Evolutionary conservation across 139 green algal species (phyloP), one percentile per base, ranked within the genome.

Genomic region (Coelastrella sp.): DNA sequence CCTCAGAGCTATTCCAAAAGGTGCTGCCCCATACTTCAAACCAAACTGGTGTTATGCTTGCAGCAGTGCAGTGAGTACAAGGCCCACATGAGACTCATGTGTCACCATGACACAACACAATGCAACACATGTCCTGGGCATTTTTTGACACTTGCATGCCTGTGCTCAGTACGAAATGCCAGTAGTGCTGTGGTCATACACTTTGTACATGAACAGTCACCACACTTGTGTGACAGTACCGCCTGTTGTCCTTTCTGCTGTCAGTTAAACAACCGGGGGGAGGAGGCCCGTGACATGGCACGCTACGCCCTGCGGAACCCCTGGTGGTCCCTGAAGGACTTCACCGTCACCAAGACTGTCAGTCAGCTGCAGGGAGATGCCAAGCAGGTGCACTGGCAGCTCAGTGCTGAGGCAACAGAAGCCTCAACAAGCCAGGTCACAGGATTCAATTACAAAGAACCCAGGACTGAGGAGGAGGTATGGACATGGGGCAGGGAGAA

Each of bases 301-400:
- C 25, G 75, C 4, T 91, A 96, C 10, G 92, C 93, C 1, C 92
- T 98, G 82, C 92, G 94, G 17, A 89, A 95, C 86, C 96, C 96
- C 17, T 97, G 96, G 96, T 97, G 96, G 96, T 95, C 89, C 0
- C 91, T 98, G 49, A n/a, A 12, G 0, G 76, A 92, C n/a, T 96
- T 94, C 61, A 84, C 88, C 4, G 60, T 72, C 4, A 90, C 94
- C 8, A 82, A 72, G 25, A 60, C 83, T 19, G 83, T 92, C 9
- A 95, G 92, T 0, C 74, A 84, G 76, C 78, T 98, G n/a, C 27
- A 63, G 1, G 92, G 88, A 5, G 72, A 89, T n/a, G 83, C 87
- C 22, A 57, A 91, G 58, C 80, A 91, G 27, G 88, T 93, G 19
- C 90, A 91, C 83, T 94, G 91, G 87, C 73, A 85, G 61, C 90